Percentiles rank a stretch among this genome's conserved stretches.
These are phyloP conservation scores for Trichophyton schoenleinii DNA, from an alignment of 2,329 filamentous ascomycete genomes.

Conservation along the genomic window DNA sequence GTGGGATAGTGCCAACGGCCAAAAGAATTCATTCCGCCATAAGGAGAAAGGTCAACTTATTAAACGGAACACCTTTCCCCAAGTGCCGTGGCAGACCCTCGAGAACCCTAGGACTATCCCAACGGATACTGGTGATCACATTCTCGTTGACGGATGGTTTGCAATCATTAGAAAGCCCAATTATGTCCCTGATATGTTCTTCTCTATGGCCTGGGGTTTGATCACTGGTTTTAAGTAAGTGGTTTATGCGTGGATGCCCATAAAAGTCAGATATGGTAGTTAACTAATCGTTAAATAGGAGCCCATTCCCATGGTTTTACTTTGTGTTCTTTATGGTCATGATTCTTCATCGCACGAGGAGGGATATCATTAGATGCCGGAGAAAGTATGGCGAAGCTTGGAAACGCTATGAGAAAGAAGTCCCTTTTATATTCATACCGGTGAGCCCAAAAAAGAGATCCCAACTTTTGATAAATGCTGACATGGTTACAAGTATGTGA, in stretches of 20 bases:
- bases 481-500: too few relatives aligned
- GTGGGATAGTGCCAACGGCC: constrained; percentile 83
- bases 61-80: constrained; percentile 69
- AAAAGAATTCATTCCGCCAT: constrained; percentile 85
- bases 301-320: constrained; percentile 83
- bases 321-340: constrained; percentile 66
- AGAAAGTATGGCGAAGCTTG: constrained; percentile 72
- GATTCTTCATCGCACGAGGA: constrained; percentile 64
- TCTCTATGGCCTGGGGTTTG: constrained; percentile 65
- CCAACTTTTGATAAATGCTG: too few relatives aligned
- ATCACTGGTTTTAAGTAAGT: constrained; percentile 56
- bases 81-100: constrained; percentile 76
- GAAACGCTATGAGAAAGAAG: constrained; percentile 64
- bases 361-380: constrained; percentile 64
- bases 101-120: constrained; percentile 68
- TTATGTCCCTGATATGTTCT: constrained; percentile 68
- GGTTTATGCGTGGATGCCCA: too few relatives aligned
- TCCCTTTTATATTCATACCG: constrained; percentile 77
- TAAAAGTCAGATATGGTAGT: too few relatives aligned
- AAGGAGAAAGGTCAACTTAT: constrained; percentile 52
- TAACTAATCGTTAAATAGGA: constrained; percentile 20
- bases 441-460: constrained; percentile 26
- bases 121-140: constrained; percentile 58
- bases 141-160: constrained; percentile 78
- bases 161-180: constrained; percentile 66